Percentiles rank a stretch among this genome's conserved stretches.
Evolutionary conservation across 768 basidiomycete genomes (phyloP).

Genomic region (Mycena amicta): DNA sequence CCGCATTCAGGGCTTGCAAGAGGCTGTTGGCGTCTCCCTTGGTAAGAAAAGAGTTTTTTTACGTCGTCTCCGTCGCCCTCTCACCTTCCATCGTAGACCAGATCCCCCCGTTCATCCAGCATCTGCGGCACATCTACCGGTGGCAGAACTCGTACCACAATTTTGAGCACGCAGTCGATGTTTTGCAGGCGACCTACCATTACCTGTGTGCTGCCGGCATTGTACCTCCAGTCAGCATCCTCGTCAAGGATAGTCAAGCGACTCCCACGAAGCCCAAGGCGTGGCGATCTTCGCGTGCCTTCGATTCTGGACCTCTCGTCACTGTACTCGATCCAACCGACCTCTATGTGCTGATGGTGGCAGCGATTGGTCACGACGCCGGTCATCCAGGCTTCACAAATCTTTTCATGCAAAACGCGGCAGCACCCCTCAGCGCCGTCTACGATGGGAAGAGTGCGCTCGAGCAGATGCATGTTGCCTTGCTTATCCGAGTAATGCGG

Average conservation of each 20-base stretch:
- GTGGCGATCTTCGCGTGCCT: slow-evolving; percentile 40
- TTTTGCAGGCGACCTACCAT: slow-evolving; percentile 88
- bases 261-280: not conserved
- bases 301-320: slow-evolving; percentile 41
- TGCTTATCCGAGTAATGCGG: slow-evolving; percentile 80
- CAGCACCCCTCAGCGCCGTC: slow-evolving; percentile 82
- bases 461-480: slow-evolving; percentile 88
- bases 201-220: slow-evolving; percentile 80
- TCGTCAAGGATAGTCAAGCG: slow-evolving; percentile 53
- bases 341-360: slow-evolving; percentile 82
- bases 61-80: slow-evolving; percentile 9
- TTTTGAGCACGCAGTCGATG: slow-evolving; percentile 95
- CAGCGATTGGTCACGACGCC: slow-evolving; percentile 96
- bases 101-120: slow-evolving; percentile 77
- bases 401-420: slow-evolving; percentile 95
- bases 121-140: slow-evolving; percentile 91
- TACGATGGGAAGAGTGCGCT: slow-evolving; percentile 90
- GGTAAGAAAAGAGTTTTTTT: slow-evolving; percentile 55
- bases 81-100: slow-evolving; percentile 50
- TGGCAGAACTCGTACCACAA: slow-evolving; percentile 95
- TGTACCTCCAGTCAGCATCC: slow-evolving; percentile 75
- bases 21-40: slow-evolving; percentile 58
- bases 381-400: slow-evolving; percentile 97
- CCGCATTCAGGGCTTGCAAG: slow-evolving; percentile 73
- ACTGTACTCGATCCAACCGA: slow-evolving; percentile 65